phyloP scores from a whole-genome alignment of 305 asterid species.

The Fraxinus platypoda region DNA sequence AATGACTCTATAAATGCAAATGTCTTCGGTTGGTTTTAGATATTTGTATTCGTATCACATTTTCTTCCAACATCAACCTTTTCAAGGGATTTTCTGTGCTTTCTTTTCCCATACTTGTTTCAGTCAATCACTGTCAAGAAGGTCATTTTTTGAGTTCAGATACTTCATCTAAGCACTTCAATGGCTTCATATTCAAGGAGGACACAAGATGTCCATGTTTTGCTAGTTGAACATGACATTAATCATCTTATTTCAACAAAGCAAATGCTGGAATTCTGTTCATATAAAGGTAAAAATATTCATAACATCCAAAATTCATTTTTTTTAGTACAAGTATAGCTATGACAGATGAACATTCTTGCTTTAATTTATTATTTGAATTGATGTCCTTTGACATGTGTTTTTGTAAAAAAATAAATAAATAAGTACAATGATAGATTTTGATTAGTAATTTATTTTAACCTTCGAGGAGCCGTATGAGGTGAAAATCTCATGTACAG shows the following conservation, averaged over 20 bases:
- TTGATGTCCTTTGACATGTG: background rate
- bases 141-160: background rate
- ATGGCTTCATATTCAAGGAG: background rate
- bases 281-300: background rate
- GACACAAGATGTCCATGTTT: background rate
- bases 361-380: background rate
- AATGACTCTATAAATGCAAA: background rate
- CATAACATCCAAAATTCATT: background rate
- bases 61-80: background rate
- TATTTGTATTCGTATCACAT: background rate
- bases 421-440: too few relatives aligned
- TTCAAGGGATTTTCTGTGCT: background rate
- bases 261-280: background rate
- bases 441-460: too few relatives aligned
- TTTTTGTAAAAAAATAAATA: too few relatives aligned
- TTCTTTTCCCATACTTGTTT: background rate
- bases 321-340: background rate
- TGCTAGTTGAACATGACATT: background rate
- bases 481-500: too few relatives aligned
- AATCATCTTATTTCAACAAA: background rate
- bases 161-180: background rate
- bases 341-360: background rate
- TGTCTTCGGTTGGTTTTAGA: background rate
- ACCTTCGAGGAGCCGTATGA: too few relatives aligned
- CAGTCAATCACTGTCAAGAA: background rate